These are phyloP conservation scores for Gregarina niphandrodes DNA, from an alignment of 169 alveolate genomes.

Conservation along the genomic window DNA sequence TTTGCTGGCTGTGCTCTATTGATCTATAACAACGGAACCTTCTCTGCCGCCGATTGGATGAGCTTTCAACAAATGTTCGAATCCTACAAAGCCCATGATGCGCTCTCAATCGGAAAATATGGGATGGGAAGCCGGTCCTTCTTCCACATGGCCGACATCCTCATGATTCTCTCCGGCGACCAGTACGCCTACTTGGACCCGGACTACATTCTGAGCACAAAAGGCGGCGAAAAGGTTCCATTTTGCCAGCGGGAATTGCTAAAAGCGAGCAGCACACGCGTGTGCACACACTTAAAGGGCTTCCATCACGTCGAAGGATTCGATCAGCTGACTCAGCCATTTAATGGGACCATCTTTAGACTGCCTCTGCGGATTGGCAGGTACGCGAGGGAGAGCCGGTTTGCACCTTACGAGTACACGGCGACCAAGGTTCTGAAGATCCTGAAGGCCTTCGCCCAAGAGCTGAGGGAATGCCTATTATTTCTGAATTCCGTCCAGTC, in stretches of 20 bases:
- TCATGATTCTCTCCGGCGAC: not conserved
- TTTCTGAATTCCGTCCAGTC: not conserved
- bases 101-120: not conserved
- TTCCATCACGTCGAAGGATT: not conserved
- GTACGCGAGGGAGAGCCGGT: not conserved
- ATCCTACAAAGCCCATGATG: not conserved
- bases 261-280: too few relatives aligned
- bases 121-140: conserved; percentile 1
- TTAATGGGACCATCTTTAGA: not conserved
- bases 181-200: not conserved
- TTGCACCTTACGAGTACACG: conserved; percentile 1
- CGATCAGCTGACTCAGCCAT: not conserved
- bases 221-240: not conserved
- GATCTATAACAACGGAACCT: not conserved
- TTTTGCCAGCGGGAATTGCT: not conserved
- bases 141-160: conserved; percentile 1
- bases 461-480: not conserved
- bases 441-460: not conserved
- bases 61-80: not conserved
- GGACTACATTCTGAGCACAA: not conserved
- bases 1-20: not conserved
- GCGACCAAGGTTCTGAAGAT: not conserved
- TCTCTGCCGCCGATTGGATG: not conserved
- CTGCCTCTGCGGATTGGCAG: not conserved
- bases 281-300: too few relatives aligned